Evolutionary conservation across 257 asterid genomes (phyloP).

Genomic region (Rhazya stricta): DNA sequence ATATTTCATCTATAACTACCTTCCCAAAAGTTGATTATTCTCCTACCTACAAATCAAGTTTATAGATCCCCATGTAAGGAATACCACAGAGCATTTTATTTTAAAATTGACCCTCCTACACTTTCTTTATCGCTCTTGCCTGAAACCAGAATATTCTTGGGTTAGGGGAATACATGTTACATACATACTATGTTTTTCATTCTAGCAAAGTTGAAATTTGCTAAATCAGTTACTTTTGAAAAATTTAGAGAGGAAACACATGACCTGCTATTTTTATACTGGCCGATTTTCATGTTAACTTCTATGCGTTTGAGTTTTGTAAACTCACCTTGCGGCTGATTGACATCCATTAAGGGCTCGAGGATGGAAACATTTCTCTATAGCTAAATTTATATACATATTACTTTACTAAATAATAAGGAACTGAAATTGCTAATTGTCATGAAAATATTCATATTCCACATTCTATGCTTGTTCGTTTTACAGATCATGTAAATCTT

Average conservation of each 20-base stretch:
- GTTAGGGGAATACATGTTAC: too few relatives aligned
- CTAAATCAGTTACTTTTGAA: neutral
- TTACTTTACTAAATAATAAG: neutral
- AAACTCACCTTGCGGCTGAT: neutral
- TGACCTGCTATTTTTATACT: neutral
- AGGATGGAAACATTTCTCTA: neutral
- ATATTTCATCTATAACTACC: constrained; percentile 62
- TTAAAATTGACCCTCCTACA: constrained; percentile 41
- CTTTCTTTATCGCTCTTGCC: constrained; percentile 94
- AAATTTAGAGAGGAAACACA: neutral
- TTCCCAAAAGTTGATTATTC: constrained; percentile 74
- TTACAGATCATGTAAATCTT: neutral
- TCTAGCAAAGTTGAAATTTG: too few relatives aligned
- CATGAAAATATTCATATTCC: neutral
- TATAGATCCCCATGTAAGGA: constrained; percentile 15
- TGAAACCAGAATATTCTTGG: too few relatives aligned
- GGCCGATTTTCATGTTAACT: neutral
- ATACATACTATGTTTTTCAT: too few relatives aligned
- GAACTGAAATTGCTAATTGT: neutral
- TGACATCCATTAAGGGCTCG: neutral
- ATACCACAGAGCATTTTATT: neutral
- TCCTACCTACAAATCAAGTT: constrained; percentile 47
- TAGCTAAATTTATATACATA: neutral
- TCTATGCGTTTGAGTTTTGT: neutral
- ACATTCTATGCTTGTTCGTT: neutral